These are phyloP conservation scores for Pythium periplocum DNA, from an alignment of 352 stramenopile species.

Conservation along the genomic window DNA sequence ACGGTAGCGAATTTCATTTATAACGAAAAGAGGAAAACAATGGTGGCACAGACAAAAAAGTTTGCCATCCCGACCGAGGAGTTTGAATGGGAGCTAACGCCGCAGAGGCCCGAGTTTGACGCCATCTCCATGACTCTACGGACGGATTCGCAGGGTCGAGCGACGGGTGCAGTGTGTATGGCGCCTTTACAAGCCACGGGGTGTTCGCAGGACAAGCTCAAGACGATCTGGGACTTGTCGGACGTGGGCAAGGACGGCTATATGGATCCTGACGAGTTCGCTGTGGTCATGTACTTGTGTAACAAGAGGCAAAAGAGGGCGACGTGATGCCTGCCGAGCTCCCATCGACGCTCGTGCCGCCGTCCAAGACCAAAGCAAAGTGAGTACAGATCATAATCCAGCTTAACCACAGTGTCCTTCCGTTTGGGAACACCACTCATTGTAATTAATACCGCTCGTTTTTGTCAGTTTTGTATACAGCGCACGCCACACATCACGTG, in stretches of 20 bases:
- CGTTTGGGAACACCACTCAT: too few species aligned
- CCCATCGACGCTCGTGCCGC: constrained; percentile 45
- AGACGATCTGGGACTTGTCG: constrained; percentile 86
- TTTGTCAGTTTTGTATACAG: too few species aligned
- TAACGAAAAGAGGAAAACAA: too few species aligned
- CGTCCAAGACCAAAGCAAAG: constrained; percentile 26
- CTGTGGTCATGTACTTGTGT: constrained; percentile 88
- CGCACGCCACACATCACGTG: too few species aligned
- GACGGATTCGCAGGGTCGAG: constrained; percentile 47
- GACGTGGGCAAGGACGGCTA: constrained; percentile 87
- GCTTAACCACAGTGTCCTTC: too few species aligned
- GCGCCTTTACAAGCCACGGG: constrained; percentile 61
- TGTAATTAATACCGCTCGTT: too few species aligned
- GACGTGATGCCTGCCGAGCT: constrained; percentile 63
- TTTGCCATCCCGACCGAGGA: constrained; percentile 18
- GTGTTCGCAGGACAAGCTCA: constrained; percentile 67
- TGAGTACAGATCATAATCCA: too few species aligned
- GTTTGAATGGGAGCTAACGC: constrained; percentile 58
- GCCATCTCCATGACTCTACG: constrained; percentile 73
- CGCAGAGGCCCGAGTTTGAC: constrained; percentile 77
- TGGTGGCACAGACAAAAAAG: constrained; percentile 15
- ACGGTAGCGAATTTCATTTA: too few species aligned
- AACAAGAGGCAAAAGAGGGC: constrained; percentile 63
- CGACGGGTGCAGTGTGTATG: constrained; percentile 70
- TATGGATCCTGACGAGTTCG: constrained; percentile 88